phyloP scores from a whole-genome alignment of 495 filamentous ascomycete species.

The Penicillium longicatenatum region DNA sequence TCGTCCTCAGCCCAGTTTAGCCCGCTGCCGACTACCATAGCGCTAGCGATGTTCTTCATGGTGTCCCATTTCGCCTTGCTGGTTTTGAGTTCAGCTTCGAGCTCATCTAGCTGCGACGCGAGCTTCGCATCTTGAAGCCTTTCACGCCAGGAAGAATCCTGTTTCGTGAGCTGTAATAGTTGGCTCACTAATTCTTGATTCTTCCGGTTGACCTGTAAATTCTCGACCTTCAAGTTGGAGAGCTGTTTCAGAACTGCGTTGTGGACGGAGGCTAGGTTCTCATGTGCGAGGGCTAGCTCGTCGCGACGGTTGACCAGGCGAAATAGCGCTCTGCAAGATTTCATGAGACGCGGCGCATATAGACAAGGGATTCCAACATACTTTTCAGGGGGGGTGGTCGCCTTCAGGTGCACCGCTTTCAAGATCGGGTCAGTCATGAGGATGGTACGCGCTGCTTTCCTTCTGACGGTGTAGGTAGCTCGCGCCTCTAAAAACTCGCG shows the following conservation, averaged over 20 bases:
- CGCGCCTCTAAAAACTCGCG: constrained; percentile 68
- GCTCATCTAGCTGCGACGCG: constrained; percentile 52
- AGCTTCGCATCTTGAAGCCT: constrained; percentile 51
- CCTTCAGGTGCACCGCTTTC: constrained; percentile 73
- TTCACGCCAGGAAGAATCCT: constrained; percentile 55
- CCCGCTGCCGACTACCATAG: constrained; percentile 78
- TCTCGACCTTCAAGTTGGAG: constrained; percentile 56
- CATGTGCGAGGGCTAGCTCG: constrained; percentile 58
- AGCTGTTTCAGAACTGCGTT: constrained; percentile 49
- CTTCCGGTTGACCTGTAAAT: constrained; percentile 51
- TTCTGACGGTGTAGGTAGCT: constrained; percentile 65
- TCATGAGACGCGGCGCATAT: constrained; percentile 12
- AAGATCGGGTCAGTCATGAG: constrained; percentile 72
- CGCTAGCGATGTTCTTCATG: constrained; percentile 73
- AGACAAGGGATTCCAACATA: constrained; percentile 31
- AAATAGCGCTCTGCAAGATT: constrained; percentile 58
- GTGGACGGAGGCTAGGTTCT: constrained; percentile 55
- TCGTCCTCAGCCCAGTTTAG: constrained; percentile 79
- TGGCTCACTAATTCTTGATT: constrained; percentile 64
- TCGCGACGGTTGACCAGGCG: constrained; percentile 69
- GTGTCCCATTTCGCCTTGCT: constrained; percentile 67
- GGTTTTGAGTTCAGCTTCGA: constrained; percentile 57
- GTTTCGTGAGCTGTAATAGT: constrained; percentile 61
- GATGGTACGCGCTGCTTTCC: constrained; percentile 65
- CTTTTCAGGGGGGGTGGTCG: constrained; percentile 67